Percentiles rank a stretch among this genome's conserved stretches.
Conservation (phyloP, 345 rosid genomes). For the Bruguiera sexangula region DNA sequence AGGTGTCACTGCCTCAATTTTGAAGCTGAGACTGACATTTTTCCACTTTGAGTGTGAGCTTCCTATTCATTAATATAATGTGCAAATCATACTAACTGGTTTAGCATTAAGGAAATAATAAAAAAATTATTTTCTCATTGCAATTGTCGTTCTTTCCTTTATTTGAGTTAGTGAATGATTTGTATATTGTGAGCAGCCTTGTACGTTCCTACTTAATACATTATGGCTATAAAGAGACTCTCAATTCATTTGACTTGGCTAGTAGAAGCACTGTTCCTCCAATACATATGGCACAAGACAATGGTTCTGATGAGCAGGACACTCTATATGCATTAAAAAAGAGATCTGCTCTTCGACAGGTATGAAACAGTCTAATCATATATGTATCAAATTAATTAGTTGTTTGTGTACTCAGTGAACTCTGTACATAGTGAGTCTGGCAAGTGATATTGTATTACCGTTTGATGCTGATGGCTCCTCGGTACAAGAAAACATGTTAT, state of each 20-base stretch:
- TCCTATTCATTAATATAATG: neutral
- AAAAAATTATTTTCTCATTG: neutral
- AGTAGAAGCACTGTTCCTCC: constrained; percentile 72
- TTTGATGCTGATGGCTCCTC: neutral
- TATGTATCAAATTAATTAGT: neutral
- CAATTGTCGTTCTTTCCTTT: neutral
- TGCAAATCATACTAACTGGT: too few species aligned
- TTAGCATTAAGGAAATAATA: too few species aligned
- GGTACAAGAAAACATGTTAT: neutral
- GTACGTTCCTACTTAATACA: constrained; percentile 85
- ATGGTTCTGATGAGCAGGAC: constrained; percentile 60
- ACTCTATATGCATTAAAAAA: constrained; percentile 63
- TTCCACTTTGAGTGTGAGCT: neutral
- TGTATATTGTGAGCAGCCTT: constrained; percentile 51
- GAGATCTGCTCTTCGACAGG: constrained; percentile 81
- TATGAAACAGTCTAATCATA: constrained; percentile 25
- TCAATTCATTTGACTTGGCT: constrained; percentile 79
- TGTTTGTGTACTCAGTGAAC: neutral
- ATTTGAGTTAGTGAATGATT: neutral
- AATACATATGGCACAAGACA: constrained; percentile 50
- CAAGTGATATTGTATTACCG: neutral
- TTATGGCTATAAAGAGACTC: constrained; percentile 93
- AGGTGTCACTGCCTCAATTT: neutral
- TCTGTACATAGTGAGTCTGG: neutral
- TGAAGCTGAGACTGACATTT: neutral